phyloP scores from a whole-genome alignment of 352 stramenopile species.

The Phytophthora fragariae region DNA sequence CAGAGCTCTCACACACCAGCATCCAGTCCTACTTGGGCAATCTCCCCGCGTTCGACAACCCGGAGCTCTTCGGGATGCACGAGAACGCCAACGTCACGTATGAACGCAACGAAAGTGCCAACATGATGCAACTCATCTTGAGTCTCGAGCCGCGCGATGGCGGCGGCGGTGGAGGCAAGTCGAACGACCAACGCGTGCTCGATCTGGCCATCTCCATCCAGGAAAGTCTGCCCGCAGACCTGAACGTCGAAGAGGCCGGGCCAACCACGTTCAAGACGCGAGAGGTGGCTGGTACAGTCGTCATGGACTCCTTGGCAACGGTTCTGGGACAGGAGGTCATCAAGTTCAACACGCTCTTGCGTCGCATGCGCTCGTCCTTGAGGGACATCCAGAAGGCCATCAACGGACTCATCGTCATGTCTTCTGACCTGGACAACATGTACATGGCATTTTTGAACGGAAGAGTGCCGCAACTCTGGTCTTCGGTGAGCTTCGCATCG shows the following conservation, averaged over 20 bases:
- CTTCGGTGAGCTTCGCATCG: conserved; percentile 91
- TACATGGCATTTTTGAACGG: conserved; percentile 95
- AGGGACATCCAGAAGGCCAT: conserved; percentile 83
- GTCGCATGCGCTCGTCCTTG: conserved; percentile 85
- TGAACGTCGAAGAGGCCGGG: conserved; percentile 89
- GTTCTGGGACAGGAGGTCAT: conserved; percentile 94
- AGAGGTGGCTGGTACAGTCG: conserved; percentile 74
- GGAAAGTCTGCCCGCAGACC: conserved; percentile 56
- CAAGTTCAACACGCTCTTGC: conserved; percentile 94
- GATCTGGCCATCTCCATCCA: conserved; percentile 77
- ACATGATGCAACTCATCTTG: conserved; percentile 91
- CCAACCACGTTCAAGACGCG: conserved; percentile 93
- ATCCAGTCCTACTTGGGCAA: conserved; percentile 85
- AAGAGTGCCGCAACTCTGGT: conserved; percentile 90
- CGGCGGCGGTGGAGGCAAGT: conserved; percentile 67
- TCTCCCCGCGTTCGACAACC: conserved; percentile 90
- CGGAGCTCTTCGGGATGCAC: conserved; percentile 97
- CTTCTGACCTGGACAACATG: conserved; percentile 96
- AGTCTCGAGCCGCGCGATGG: conserved; percentile 90
- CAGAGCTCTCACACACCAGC: conserved; percentile 46
- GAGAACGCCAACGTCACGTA: conserved; percentile 96
- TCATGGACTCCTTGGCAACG: conserved; percentile 94
- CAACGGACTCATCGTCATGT: conserved; percentile 94
- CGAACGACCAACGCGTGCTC: conserved; percentile 89
- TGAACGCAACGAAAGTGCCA: conserved; percentile 91